phyloP scores from a whole-genome alignment of 345 rosid genomes.

The Corchorus olitorius region DNA sequence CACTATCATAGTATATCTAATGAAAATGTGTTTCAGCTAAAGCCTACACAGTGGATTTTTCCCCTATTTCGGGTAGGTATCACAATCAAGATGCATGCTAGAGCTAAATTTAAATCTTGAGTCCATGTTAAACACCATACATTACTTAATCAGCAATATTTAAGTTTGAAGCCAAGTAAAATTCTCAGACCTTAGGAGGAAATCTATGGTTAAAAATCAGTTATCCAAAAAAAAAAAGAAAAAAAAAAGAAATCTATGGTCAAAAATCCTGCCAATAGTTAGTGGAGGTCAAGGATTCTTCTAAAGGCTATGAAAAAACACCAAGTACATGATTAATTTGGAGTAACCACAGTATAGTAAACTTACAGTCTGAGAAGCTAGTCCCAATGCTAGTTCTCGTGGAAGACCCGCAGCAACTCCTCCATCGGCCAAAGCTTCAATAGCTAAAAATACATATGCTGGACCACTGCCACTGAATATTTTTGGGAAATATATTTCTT shows the following conservation, averaged over 20 bases:
- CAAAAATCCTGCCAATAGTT: not conserved
- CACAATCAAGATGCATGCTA: not conserved
- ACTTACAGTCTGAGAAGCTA: conserved; percentile 91
- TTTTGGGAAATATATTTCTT: conserved; percentile 12
- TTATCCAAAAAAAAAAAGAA: too few relatives aligned
- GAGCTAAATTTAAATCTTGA: not conserved
- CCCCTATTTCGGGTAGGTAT: not conserved
- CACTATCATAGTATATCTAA: not conserved
- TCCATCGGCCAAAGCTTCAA: conserved; percentile 97
- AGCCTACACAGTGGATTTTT: not conserved
- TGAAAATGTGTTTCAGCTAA: not conserved
- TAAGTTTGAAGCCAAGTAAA: not conserved
- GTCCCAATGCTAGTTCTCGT: conserved; percentile 78
- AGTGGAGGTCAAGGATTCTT: not conserved
- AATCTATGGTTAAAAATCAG: not conserved
- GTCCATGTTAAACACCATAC: not conserved
- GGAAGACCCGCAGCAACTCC: conserved; percentile 97
- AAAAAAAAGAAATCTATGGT: not conserved
- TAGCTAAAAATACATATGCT: conserved; percentile 80
- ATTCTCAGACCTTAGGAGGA: not conserved
- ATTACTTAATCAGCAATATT: not conserved
- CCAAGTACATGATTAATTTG: not conserved
- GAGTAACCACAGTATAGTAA: not conserved
- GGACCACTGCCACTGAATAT: conserved; percentile 89
- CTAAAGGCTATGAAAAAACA: not conserved